phyloP scores from a whole-genome alignment of 1,284 basidiomycete genomes.

The Leccinum solheimii region DNA sequence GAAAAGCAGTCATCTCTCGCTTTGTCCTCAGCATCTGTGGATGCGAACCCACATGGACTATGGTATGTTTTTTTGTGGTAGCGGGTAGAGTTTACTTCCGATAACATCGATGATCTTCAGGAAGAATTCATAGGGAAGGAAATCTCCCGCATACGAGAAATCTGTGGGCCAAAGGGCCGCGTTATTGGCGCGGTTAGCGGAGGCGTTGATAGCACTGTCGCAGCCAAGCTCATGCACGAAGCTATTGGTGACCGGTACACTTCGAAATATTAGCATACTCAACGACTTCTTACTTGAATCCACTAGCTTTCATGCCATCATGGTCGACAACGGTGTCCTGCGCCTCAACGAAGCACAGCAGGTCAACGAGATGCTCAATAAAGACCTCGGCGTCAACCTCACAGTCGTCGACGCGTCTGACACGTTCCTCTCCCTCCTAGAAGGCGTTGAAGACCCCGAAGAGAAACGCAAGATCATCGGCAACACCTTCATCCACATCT shows the following conservation, averaged over 20 bases:
- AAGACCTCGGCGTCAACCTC: constrained; percentile 94
- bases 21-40: constrained; percentile 89
- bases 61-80: constrained; percentile 56
- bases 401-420: constrained; percentile 96
- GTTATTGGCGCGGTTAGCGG: constrained; percentile 98
- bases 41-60: constrained; percentile 89
- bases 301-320: constrained; percentile 94
- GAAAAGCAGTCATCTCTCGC: constrained; percentile 87
- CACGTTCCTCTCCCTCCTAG: constrained; percentile 87
- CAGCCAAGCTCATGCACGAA: constrained; percentile 99
- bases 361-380: constrained; percentile 94
- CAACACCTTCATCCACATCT: constrained; percentile 98
- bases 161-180: constrained; percentile 92
- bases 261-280: not conserved
- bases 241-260: constrained; percentile 91
- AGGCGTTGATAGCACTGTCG: constrained; percentile 97
- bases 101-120: constrained; percentile 40
- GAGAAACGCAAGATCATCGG: constrained; percentile 98
- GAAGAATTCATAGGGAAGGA: constrained; percentile 99
- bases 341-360: constrained; percentile 90
- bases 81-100: constrained; percentile 1
- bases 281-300: not conserved
- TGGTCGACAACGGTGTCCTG: constrained; percentile 99
- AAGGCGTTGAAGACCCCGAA: constrained; percentile 94
- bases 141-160: constrained; percentile 90